phyloP scores from a whole-genome alignment of 2,329 filamentous ascomycete genomes.

The Allantophomopsis lycopodina region DNA sequence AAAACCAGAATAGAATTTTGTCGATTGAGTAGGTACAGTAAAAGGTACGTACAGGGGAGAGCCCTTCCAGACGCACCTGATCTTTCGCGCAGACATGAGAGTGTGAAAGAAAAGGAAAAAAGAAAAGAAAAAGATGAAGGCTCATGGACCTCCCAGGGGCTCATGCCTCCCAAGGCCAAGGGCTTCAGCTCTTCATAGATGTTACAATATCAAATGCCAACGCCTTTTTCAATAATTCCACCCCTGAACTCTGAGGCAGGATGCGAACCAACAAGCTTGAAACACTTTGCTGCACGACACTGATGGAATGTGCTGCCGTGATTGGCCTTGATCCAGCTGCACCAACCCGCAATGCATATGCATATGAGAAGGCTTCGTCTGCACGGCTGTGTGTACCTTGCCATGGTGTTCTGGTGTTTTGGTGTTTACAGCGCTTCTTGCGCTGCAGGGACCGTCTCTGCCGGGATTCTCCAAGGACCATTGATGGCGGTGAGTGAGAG shows the following conservation, averaged over 20 bases:
- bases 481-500: constrained; percentile 1
- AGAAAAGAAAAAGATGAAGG: not conserved
- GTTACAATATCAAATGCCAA: not conserved
- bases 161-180: not conserved
- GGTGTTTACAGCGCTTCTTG: not conserved
- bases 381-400: not conserved
- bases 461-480: not conserved
- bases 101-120: not conserved
- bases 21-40: too few relatives aligned
- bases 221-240: not conserved
- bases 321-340: not conserved
- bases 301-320: too few relatives aligned
- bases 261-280: too few relatives aligned
- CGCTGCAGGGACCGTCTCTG: constrained; percentile 1
- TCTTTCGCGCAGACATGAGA: too few relatives aligned
- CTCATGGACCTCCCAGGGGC: too few relatives aligned
- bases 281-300: too few relatives aligned
- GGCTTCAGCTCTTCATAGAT: not conserved
- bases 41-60: too few relatives aligned
- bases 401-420: not conserved
- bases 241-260: too few relatives aligned
- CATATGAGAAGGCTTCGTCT: not conserved
- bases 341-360: constrained; percentile 2
- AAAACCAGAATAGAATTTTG: too few relatives aligned
- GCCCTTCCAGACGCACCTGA: too few relatives aligned